Evolutionary conservation across 495 filamentous ascomycete genomes (phyloP).

Genomic region (Chaetomium tenue): DNA sequence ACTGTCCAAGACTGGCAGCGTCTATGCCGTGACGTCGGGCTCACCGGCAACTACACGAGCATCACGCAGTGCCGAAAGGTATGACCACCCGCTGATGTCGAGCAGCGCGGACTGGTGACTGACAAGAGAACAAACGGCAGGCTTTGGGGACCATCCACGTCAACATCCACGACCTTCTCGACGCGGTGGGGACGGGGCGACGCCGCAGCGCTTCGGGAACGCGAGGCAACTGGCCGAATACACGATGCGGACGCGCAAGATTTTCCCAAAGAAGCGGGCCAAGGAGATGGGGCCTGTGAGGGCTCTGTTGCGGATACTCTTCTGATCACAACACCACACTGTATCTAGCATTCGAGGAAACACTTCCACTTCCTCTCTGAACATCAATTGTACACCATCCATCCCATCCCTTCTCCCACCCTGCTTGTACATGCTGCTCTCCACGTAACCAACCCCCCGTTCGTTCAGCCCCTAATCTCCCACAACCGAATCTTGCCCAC

Average conservation of each 20-base stretch:
- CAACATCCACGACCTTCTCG: constrained; percentile 43
- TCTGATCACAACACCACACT: constrained; percentile 1
- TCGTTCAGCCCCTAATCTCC: constrained; percentile 62
- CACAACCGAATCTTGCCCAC: constrained; percentile 79
- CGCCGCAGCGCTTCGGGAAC: constrained; percentile 28
- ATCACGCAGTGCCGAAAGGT: constrained; percentile 43
- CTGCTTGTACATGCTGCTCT: not conserved
- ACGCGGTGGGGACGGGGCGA: constrained; percentile 23
- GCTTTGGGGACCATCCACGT: constrained; percentile 34
- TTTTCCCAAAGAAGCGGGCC: constrained; percentile 28
- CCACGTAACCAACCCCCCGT: not conserved
- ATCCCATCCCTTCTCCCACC: not conserved
- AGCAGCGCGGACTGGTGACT: not conserved
- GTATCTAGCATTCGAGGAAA: not conserved
- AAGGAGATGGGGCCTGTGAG: constrained; percentile 36
- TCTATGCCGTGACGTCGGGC: constrained; percentile 38
- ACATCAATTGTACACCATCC: constrained; percentile 5
- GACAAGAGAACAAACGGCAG: constrained; percentile 15
- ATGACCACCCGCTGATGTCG: not conserved
- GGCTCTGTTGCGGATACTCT: constrained; percentile 20
- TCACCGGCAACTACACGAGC: constrained; percentile 30
- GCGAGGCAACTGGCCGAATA: constrained; percentile 28
- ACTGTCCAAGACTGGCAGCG: constrained; percentile 38
- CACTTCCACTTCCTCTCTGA: not conserved
- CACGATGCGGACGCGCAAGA: constrained; percentile 18